Evolutionary conservation across 2,329 filamentous ascomycete genomes (phyloP).

Genomic region (Pseudocercospora ulei): DNA sequence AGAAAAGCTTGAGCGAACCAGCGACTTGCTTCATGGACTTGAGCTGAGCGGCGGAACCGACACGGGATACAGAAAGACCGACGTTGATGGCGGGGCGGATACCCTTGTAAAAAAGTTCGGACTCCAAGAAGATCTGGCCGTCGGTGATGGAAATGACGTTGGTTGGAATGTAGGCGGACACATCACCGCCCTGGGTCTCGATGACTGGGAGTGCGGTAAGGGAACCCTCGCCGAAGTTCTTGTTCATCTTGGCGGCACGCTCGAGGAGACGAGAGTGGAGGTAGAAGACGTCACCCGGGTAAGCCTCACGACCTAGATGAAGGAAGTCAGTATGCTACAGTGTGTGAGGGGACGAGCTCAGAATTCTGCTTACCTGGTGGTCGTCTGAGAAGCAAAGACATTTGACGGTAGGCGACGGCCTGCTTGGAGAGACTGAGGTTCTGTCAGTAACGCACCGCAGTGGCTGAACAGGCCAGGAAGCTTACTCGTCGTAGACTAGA

Average conservation of each 20-base stretch:
- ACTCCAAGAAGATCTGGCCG: constrained; percentile 98
- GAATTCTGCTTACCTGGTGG: too few species aligned
- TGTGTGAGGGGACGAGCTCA: too few species aligned
- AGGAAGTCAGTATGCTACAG: too few species aligned
- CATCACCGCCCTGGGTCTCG: constrained; percentile 99
- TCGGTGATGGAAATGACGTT: constrained; percentile 98
- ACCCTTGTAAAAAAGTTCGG: constrained; percentile 99
- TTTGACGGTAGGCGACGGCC: constrained; percentile 66
- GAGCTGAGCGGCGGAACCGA: constrained; percentile 97
- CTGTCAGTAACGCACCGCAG: background rate
- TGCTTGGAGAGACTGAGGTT: constrained; percentile 53
- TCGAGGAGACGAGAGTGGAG: constrained; percentile 98
- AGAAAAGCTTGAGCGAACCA: constrained; percentile 99
- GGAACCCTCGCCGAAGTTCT: constrained; percentile 80
- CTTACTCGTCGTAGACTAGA: constrained; percentile 85
- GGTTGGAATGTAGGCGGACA: constrained; percentile 99
- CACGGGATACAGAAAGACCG: constrained; percentile 99
- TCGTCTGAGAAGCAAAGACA: constrained; percentile 95
- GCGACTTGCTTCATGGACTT: constrained; percentile 99
- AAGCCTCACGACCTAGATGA: constrained; percentile 99
- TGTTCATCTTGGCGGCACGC: constrained; percentile 98
- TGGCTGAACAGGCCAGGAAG: background rate
- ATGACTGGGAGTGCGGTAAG: constrained; percentile 96
- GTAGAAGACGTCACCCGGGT: constrained; percentile 99
- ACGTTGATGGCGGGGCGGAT: constrained; percentile 99